Conservation (phyloP, 2,329 filamentous ascomycete species). For the Clathrospora elynae region DNA sequence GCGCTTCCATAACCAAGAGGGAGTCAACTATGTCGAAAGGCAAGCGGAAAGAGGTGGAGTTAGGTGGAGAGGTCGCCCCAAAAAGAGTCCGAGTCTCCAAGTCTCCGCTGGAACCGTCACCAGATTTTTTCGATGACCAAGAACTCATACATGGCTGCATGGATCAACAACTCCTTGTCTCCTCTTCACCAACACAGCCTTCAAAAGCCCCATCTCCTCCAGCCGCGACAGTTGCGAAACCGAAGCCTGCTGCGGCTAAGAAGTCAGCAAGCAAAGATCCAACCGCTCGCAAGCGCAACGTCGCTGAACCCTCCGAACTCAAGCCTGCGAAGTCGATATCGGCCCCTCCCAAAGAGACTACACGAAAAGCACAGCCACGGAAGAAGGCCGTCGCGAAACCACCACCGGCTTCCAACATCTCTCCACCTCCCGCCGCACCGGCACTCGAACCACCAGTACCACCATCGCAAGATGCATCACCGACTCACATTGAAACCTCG, state of each 20-base stretch:
- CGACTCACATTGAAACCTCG: conserved; percentile 9
- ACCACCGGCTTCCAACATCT: conserved; percentile 1
- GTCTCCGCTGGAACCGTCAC: conserved; percentile 12
- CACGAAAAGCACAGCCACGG: conserved; percentile 1
- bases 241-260: conserved; percentile 8
- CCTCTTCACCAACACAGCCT: conserved; percentile 16
- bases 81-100: conserved; percentile 11
- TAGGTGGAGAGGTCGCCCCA: neutral
- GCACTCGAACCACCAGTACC: conserved; percentile 3
- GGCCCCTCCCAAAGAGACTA: neutral
- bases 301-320: neutral
- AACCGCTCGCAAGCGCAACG: neutral
- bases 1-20: neutral
- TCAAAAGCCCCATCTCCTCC: conserved; percentile 8
- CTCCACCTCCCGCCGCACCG: conserved; percentile 4
- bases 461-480: conserved; percentile 10
- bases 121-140: conserved; percentile 31
- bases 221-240: neutral
- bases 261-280: conserved; percentile 1
- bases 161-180: conserved; percentile 35
- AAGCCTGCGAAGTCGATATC: neutral
- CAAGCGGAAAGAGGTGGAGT: conserved; percentile 13
- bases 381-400: conserved; percentile 9
- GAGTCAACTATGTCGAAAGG: neutral
- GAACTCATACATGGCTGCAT: conserved; percentile 35